Conservation (phyloP, 2,329 filamentous ascomycete species). For the Bimuria novae-zelandiae region DNA sequence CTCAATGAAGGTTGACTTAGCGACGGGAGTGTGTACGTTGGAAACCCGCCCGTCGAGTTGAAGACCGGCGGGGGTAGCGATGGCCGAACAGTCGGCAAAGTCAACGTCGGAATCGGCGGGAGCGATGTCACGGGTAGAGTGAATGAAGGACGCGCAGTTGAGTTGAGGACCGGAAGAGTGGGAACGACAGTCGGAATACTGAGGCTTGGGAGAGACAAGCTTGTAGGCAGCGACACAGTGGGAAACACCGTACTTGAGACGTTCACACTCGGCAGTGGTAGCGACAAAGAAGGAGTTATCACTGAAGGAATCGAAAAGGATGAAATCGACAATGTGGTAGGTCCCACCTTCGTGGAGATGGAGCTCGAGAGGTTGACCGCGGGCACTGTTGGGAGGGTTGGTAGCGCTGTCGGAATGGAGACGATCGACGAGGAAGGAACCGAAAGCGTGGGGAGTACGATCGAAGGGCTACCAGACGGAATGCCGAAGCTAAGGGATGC, state of each 20-base stretch:
- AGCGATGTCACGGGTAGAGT: neutral
- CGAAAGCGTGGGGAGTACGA: neutral
- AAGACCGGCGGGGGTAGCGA: neutral
- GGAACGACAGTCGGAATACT: neutral
- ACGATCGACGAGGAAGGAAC: neutral
- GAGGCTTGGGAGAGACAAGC: neutral
- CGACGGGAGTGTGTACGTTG: neutral
- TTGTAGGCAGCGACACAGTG: neutral
- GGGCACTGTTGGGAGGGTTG: too few relatives aligned
- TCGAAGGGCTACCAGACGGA: neutral
- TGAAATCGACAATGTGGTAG: neutral
- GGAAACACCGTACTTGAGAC: neutral
- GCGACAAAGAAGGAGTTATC: neutral
- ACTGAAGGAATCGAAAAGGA: neutral
- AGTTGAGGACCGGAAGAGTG: neutral
- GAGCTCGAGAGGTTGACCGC: too few relatives aligned
- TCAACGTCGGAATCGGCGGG: neutral
- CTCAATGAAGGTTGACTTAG: neutral
- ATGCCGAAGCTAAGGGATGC: neutral
- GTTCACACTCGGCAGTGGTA: slow-evolving; percentile 2
- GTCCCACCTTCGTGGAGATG: too few relatives aligned
- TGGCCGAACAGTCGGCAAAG: neutral
- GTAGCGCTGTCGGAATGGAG: neutral
- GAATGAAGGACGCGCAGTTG: neutral
- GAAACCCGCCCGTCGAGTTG: neutral